Conservation (phyloP, 495 filamentous ascomycete species). For the Penicillium desertorum region DNA sequence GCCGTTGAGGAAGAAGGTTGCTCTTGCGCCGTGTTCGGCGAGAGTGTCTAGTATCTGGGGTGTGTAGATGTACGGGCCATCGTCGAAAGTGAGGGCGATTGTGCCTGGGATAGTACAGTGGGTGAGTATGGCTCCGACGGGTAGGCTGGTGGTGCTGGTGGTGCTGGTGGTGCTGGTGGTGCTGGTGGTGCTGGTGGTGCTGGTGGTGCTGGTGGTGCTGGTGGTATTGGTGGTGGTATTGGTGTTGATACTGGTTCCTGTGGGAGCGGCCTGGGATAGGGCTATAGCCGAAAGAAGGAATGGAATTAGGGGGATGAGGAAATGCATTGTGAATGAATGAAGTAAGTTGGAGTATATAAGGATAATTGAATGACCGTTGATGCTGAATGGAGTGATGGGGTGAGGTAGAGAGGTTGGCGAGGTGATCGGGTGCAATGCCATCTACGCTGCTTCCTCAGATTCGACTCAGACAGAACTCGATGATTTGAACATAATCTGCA, state of each 20-base stretch:
- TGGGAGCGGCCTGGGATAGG: conserved; percentile 9
- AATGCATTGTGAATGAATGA: conserved; percentile 15
- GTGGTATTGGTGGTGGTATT: background rate
- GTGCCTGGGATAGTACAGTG: conserved; percentile 57
- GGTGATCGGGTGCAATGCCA: background rate
- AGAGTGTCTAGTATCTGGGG: conserved; percentile 62
- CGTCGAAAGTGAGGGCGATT: conserved; percentile 75
- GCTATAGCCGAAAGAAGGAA: conserved; percentile 7
- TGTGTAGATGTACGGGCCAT: conserved; percentile 70
- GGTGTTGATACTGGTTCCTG: background rate
- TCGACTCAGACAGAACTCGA: background rate
- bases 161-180: background rate
- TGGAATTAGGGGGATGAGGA: background rate
- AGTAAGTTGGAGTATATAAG: background rate
- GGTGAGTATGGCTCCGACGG: conserved; percentile 57
- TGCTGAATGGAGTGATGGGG: background rate
- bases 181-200: conserved; percentile 7
- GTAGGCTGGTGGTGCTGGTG: conserved; percentile 26
- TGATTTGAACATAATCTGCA: background rate
- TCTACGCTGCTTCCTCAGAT: conserved; percentile 4
- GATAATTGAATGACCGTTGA: background rate
- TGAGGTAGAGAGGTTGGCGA: background rate
- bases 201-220: conserved; percentile 10
- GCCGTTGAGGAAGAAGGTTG: conserved; percentile 75
- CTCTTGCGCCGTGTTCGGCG: conserved; percentile 56